A percentile compares a stretch with the other conserved stretches of the same genome.
These are phyloP conservation scores for Epichloe scottii DNA, from an alignment of 2,329 filamentous ascomycete genomes.

Conservation along the genomic window DNA sequence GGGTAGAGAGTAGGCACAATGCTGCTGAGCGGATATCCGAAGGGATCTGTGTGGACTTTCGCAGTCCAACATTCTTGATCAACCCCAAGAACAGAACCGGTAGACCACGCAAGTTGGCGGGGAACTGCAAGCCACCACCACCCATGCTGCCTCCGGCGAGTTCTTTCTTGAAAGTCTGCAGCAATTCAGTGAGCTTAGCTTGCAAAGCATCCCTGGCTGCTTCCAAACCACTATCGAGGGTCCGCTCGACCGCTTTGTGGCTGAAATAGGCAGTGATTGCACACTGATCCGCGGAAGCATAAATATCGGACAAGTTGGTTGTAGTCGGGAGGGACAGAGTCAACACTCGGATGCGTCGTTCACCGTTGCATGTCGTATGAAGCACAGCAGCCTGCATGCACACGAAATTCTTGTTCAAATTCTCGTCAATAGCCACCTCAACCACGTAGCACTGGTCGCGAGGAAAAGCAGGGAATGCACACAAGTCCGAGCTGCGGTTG, in stretches of 20 bases:
- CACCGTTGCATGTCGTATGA: slow-evolving; percentile 95
- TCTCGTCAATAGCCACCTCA: slow-evolving; percentile 96
- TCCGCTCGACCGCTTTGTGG: slow-evolving; percentile 92
- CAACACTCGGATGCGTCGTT: slow-evolving; percentile 87
- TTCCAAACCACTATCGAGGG: slow-evolving; percentile 75
- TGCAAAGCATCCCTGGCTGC: slow-evolving; percentile 84
- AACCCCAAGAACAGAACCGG: slow-evolving; percentile 85
- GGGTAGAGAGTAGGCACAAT: slow-evolving; percentile 83
- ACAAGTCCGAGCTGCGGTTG: slow-evolving; percentile 93
- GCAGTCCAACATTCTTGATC: slow-evolving; percentile 90
- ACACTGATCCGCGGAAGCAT: slow-evolving; percentile 87
- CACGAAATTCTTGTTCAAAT: slow-evolving; percentile 76
- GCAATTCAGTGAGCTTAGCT: slow-evolving; percentile 79
- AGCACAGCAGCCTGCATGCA: slow-evolving; percentile 91
- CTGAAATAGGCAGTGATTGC: slow-evolving; percentile 91
- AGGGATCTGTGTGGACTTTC: slow-evolving; percentile 86
- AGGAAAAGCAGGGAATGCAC: slow-evolving; percentile 94
- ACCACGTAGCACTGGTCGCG: slow-evolving; percentile 96
- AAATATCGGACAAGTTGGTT: slow-evolving; percentile 77
- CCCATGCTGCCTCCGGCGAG: slow-evolving; percentile 92
- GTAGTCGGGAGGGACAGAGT: slow-evolving; percentile 90
- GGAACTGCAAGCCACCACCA: slow-evolving; percentile 86
- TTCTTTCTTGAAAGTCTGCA: slow-evolving; percentile 95
- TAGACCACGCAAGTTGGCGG: slow-evolving; percentile 77
- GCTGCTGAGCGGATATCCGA: slow-evolving; percentile 89